phyloP scores from a whole-genome alignment of 768 basidiomycete species.

The Lactarius tabidus region DNA sequence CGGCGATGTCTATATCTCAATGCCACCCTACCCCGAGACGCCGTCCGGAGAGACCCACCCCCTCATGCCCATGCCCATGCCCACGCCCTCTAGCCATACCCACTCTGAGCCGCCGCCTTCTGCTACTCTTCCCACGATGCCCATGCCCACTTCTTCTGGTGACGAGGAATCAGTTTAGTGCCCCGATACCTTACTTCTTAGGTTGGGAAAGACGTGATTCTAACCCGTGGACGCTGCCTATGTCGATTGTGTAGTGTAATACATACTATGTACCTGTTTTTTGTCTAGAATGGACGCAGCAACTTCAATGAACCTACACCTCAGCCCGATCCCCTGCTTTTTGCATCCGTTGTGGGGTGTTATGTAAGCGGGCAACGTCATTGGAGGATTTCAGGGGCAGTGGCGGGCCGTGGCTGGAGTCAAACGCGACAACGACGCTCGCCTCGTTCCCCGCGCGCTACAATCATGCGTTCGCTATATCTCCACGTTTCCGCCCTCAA shows the following conservation, averaged over 20 bases:
- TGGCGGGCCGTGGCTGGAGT: background rate
- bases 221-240: too few relatives aligned
- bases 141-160: background rate
- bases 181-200: too few relatives aligned
- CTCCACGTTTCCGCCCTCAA: slow-evolving; percentile 76
- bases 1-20: background rate
- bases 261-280: too few relatives aligned
- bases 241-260: too few relatives aligned
- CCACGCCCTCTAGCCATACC: background rate
- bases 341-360: background rate
- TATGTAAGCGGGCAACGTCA: background rate
- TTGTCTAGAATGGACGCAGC: too few relatives aligned
- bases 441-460: background rate
- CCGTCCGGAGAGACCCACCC: background rate
- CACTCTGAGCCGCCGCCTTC: background rate
- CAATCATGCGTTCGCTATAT: slow-evolving; percentile 48
- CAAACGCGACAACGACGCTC: background rate
- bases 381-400: background rate
- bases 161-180: background rate
- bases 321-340: too few relatives aligned
- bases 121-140: background rate
- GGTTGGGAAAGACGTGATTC: too few relatives aligned
- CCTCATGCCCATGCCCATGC: background rate
- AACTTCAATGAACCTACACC: too few relatives aligned
- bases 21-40: background rate